Conservation (phyloP, 345 rosid species). For the Salix dunnii region DNA sequence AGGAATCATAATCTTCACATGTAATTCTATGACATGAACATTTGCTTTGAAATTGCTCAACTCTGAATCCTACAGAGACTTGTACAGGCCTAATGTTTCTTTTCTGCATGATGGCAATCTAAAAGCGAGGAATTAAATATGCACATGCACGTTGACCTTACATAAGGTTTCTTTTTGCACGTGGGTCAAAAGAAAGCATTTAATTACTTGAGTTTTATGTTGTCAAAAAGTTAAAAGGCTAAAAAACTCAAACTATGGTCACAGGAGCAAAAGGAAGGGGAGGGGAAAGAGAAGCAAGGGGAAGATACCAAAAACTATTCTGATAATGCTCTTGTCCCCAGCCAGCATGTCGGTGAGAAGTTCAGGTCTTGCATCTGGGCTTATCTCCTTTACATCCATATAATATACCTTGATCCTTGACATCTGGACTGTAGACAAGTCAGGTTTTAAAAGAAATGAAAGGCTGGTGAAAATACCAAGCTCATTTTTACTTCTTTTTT, state of each 20-base stretch:
- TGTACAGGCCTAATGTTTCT: neutral
- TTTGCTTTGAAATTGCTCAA: neutral
- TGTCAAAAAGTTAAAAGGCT: neutral
- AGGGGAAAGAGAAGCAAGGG: slow-evolving; percentile 4
- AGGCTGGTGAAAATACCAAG: slow-evolving; percentile 15
- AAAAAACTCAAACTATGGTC: neutral
- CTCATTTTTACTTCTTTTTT: neutral
- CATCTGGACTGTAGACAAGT: slow-evolving; percentile 96
- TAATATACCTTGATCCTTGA: slow-evolving; percentile 68
- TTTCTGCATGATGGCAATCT: neutral
- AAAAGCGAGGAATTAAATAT: no score
- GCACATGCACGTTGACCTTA: neutral
- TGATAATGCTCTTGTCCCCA: slow-evolving; percentile 64
- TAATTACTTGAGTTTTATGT: neutral
- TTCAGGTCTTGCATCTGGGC: slow-evolving; percentile 50
- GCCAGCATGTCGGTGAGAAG: slow-evolving; percentile 67
- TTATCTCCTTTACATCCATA: slow-evolving; percentile 73
- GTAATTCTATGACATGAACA: slow-evolving; percentile 3
- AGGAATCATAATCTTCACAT: neutral
- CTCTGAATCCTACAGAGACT: neutral
- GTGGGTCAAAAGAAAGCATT: neutral
- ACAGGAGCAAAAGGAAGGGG: neutral
- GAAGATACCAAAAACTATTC: slow-evolving; percentile 78
- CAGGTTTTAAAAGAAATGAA: slow-evolving; percentile 52
- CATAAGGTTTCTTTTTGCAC: neutral